Conservation (phyloP, 2,329 filamentous ascomycete species). For the Aspergillus calidoustus region DNA sequence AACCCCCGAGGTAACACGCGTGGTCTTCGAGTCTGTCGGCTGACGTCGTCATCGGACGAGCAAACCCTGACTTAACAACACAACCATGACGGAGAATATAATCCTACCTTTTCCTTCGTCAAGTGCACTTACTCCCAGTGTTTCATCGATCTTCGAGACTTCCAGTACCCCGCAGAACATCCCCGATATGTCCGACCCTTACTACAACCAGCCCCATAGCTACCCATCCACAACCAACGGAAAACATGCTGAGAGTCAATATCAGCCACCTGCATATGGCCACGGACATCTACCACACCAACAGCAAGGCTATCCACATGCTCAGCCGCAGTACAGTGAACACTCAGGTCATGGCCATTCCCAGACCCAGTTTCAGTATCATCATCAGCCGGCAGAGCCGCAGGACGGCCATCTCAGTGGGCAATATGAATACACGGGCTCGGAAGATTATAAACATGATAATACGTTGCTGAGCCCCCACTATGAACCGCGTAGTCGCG, state of each 20-base stretch:
- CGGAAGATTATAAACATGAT: slow-evolving; percentile 6
- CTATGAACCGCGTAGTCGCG: slow-evolving; percentile 4
- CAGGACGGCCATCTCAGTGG: slow-evolving; percentile 12
- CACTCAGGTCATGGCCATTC: not conserved
- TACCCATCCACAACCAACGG: slow-evolving; percentile 1
- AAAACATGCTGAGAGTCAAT: slow-evolving; percentile 25
- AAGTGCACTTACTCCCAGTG: not conserved
- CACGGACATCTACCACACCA: slow-evolving; percentile 29
- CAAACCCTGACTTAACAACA: not conserved
- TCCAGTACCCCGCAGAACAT: not conserved
- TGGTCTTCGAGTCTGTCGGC: not conserved
- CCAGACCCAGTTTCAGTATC: slow-evolving; percentile 13
- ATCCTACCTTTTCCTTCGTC: not conserved
- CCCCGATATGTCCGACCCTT: slow-evolving; percentile 21
- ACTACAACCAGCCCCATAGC: slow-evolving; percentile 11
- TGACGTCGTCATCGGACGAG: not conserved
- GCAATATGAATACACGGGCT: not conserved
- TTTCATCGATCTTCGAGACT: slow-evolving; percentile 18
- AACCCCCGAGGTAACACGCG: not conserved
- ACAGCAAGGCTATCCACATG: slow-evolving; percentile 12
- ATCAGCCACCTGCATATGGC: slow-evolving; percentile 30
- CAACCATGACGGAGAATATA: not conserved
- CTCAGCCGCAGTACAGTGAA: slow-evolving; percentile 13
- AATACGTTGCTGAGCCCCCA: slow-evolving; percentile 15
- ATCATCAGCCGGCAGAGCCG: slow-evolving; percentile 14